These are phyloP conservation scores for Sordariomycetes sp. DNA, from an alignment of 2,329 filamentous ascomycete genomes.

Conservation along the genomic window DNA sequence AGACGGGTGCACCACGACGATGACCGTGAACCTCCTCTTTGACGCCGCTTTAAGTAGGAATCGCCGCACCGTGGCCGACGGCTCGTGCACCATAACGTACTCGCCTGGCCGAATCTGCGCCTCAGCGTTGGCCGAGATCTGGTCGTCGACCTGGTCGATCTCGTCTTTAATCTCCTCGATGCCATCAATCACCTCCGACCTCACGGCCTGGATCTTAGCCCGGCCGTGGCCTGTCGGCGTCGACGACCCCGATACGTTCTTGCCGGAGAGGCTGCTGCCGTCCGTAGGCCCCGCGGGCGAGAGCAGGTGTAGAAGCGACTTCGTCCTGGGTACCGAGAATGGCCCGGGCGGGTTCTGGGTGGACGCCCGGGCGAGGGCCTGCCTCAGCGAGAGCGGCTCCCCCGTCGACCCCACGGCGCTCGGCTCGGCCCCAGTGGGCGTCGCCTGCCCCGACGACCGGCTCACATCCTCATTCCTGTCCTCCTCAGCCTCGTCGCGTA, in stretches of 20 bases:
- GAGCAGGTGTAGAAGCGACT: slow-evolving; percentile 81
- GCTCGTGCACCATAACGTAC: slow-evolving; percentile 79
- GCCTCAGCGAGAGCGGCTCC: slow-evolving; percentile 14
- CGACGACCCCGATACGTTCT: slow-evolving; percentile 32
- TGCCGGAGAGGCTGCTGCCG: slow-evolving; percentile 26
- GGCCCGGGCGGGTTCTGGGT: slow-evolving; percentile 38
- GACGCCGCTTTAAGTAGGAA: slow-evolving; percentile 79
- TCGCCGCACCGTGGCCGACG: slow-evolving; percentile 74
- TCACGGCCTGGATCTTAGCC: slow-evolving; percentile 49
- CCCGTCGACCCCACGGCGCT: slow-evolving; percentile 2
- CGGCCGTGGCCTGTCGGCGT: slow-evolving; percentile 29
- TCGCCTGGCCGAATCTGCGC: slow-evolving; percentile 91
- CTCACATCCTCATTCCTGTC: slow-evolving; percentile 52
- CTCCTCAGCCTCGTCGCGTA: slow-evolving; percentile 81
- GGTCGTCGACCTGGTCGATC: slow-evolving; percentile 81
- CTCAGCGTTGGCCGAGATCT: slow-evolving; percentile 78
- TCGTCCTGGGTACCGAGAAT: slow-evolving; percentile 51
- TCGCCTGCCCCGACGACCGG: slow-evolving; percentile 22
- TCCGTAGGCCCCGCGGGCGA: slow-evolving; percentile 50
- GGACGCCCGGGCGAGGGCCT: slow-evolving; percentile 36
- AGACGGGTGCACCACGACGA: slow-evolving; percentile 57
- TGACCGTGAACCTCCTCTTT: slow-evolving; percentile 84
- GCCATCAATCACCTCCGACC: slow-evolving; percentile 83
- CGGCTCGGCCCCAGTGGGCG: not conserved
- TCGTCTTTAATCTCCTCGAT: slow-evolving; percentile 96